A percentile compares a stretch with the other conserved stretches of the same genome.
Conservation (phyloP, 1,139 yeast genomes). For the Kurtzmaniella quercitrusa region DNA sequence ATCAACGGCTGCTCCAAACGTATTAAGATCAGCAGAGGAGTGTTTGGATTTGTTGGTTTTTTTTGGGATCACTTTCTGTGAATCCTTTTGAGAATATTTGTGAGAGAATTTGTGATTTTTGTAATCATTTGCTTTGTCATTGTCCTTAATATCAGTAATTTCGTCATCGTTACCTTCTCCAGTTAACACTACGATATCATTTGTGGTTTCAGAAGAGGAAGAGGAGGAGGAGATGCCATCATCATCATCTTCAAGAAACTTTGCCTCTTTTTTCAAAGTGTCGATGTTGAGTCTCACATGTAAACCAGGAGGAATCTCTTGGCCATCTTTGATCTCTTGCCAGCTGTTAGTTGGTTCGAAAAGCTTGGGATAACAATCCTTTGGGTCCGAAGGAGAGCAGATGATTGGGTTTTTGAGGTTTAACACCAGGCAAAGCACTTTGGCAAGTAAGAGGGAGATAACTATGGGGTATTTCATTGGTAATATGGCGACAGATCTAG, state of each 20-base stretch:
- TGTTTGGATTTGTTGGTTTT: conserved; percentile 11
- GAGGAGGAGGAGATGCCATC: no score
- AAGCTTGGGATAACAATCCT: conserved; percentile 58
- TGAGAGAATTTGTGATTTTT: conserved; percentile 7
- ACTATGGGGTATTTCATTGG: neutral
- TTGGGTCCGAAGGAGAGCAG: conserved; percentile 42
- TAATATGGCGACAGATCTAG: neutral
- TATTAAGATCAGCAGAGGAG: conserved; percentile 18
- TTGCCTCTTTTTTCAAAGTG: conserved; percentile 67
- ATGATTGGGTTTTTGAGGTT: conserved; percentile 24
- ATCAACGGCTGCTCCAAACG: conserved; percentile 25
- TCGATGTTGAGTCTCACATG: conserved; percentile 71
- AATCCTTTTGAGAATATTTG: conserved; percentile 8
- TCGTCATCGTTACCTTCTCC: conserved; percentile 11
- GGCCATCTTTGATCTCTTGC: conserved; percentile 65
- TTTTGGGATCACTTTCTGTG: conserved; percentile 10
- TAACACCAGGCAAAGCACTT: conserved; percentile 9
- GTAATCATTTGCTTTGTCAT: conserved; percentile 6
- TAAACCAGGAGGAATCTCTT: conserved; percentile 71
- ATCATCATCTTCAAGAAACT: conserved; percentile 35
- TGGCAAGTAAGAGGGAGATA: neutral
- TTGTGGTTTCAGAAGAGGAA: conserved; percentile 12
- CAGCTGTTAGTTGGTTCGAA: conserved; percentile 65
- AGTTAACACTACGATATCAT: conserved; percentile 2
- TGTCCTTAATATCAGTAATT: conserved; percentile 10